These are phyloP conservation scores for Daldinia childiae DNA, from an alignment of 495 filamentous ascomycete species.

Conservation along the genomic window DNA sequence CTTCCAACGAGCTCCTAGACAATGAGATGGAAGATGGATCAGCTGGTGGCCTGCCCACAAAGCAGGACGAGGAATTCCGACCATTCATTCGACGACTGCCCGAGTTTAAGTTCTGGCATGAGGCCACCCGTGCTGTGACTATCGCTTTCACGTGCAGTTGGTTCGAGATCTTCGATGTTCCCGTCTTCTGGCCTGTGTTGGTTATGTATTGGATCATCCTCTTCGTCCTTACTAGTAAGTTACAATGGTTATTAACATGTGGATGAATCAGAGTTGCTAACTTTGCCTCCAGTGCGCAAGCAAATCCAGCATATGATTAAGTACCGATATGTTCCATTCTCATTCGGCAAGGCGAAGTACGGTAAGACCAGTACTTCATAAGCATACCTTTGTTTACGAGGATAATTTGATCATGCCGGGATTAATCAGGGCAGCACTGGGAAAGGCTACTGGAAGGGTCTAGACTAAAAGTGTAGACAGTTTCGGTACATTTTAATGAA, in stretches of 20 bases:
- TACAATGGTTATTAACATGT: background rate
- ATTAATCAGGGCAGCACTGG: slow-evolving; percentile 2
- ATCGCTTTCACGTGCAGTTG: slow-evolving; percentile 90
- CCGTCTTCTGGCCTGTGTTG: slow-evolving; percentile 98
- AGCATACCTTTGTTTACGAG: slow-evolving; percentile 9
- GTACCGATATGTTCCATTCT: slow-evolving; percentile 97
- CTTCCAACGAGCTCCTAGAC: slow-evolving; percentile 87
- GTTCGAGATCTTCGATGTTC: slow-evolving; percentile 93
- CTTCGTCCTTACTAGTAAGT: slow-evolving; percentile 91
- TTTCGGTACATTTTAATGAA: slow-evolving; percentile 37
- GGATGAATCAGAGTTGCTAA: slow-evolving; percentile 39
- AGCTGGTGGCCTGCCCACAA: slow-evolving; percentile 81
- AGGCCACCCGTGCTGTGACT: slow-evolving; percentile 84
- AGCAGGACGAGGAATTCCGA: slow-evolving; percentile 95
- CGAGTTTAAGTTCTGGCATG: slow-evolving; percentile 99
- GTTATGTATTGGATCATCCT: slow-evolving; percentile 99
- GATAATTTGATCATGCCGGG: background rate
- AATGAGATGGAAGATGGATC: slow-evolving; percentile 95
- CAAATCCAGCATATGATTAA: slow-evolving; percentile 99
- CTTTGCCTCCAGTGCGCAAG: slow-evolving; percentile 75
- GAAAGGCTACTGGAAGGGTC: slow-evolving; percentile 15
- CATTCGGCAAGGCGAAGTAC: slow-evolving; percentile 90
- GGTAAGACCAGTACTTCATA: slow-evolving; percentile 61
- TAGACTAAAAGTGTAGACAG: slow-evolving; percentile 27
- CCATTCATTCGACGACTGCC: slow-evolving; percentile 95